Base-by-base conservation (phyloP, 768 basidiomycete species). In the Xanthoconium purpureum region DNA sequence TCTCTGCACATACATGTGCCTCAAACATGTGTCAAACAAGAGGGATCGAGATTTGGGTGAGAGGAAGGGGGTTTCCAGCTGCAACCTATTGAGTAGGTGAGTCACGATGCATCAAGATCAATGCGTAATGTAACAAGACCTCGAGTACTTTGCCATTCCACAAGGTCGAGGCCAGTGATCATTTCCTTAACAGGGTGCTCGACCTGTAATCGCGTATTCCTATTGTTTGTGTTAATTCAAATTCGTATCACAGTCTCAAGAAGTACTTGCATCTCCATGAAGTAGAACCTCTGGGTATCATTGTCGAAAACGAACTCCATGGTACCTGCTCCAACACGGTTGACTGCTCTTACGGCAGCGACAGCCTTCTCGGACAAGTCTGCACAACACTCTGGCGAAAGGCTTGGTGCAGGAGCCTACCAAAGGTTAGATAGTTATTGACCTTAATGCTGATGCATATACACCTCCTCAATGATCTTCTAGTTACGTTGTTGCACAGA, bases 271-370 rank as follows among this genome's bases (percentile, higher is more conserved):
- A 96, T 96, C 73, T 97, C 94, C 94, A 95, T 95, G 68, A 97
- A 97, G 66, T 87, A 97, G 71, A 96, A 96, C 56, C 84, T 79
- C 54, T 82, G 73, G 9, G 89, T 90, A 68, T 94, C 88, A 59
- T 92, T 94, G 69, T 98, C 94, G 61, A 96, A 93, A 60, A 98
- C 96, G 64, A 98, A 97, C 69, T 98, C 94, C 17, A 95, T 91
- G 0, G 92, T 94, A 5, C 92, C 92, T 10, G 93, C 93, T 33
- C 93, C 93, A 33, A 91, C 86, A 66, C 97, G 97, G 56, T 87
- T 80, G 46, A 98, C 94, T 5, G 95, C 94, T 67, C 81, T 84
- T 6, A 94, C 94, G n/a, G 95, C 94, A 47, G 90, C 91, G 24
- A 95, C 81, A 3, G 95, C 94, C 72, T 94, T 96, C 36, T 80